These are phyloP conservation scores for Quercus cerris DNA, from an alignment of 306 rosid species.

Conservation along the genomic window DNA sequence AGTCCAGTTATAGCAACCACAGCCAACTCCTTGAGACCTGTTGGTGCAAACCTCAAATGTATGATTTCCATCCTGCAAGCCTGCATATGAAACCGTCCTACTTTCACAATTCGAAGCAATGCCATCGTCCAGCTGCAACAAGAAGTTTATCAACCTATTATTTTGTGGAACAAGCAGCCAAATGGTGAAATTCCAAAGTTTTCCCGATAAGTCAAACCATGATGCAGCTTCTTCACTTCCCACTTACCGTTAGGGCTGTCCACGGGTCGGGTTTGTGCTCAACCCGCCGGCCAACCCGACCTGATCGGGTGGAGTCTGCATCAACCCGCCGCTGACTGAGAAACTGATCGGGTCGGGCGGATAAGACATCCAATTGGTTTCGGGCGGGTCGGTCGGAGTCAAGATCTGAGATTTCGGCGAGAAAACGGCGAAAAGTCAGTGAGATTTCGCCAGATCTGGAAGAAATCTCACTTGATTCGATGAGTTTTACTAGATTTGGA, in stretches of 20 bases:
- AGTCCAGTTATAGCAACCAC: conserved; percentile 72
- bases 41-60: conserved; percentile 64
- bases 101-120: conserved; percentile 42
- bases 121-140: conserved; percentile 68
- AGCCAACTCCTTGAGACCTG: conserved; percentile 43
- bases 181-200: not conserved
- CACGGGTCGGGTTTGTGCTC: no score
- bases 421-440: no score
- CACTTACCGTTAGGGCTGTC: not conserved
- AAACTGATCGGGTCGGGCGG: no score
- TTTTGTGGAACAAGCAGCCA: not conserved
- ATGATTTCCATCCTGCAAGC: conserved; percentile 76
- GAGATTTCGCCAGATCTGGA: no score
- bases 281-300: no score
- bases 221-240: not conserved
- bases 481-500: no score
- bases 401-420: no score
- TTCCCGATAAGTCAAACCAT: not conserved
- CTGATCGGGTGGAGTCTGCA: no score
- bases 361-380: no score
- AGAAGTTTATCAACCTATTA: not conserved
- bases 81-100: conserved; percentile 33
- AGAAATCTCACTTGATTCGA: no score
- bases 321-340: no score
- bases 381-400: no score